Conservation (phyloP, 305 asterid genomes). For the Ajuga reptans region DNA sequence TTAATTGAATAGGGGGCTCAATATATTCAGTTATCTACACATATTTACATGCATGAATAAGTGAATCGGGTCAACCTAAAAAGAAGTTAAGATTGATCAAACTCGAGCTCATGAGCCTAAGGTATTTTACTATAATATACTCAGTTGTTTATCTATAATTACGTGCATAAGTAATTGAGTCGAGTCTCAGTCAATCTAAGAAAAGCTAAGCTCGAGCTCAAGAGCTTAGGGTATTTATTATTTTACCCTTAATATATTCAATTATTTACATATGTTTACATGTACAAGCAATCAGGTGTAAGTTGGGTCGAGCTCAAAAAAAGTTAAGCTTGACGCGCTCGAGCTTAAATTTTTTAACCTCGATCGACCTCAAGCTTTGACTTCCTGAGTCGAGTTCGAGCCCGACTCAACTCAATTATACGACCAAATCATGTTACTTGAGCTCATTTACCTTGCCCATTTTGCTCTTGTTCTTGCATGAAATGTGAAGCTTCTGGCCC, state of each 20-base stretch:
- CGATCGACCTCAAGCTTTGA: neutral
- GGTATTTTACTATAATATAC: neutral
- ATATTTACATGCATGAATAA: neutral
- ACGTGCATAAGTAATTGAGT: neutral
- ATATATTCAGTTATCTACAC: neutral
- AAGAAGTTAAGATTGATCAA: neutral
- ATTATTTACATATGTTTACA: too few relatives aligned
- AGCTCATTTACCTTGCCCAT: slow-evolving; percentile 72
- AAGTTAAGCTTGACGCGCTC: too few relatives aligned
- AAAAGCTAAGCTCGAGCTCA: neutral
- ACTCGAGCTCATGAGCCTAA: neutral
- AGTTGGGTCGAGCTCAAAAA: neutral
- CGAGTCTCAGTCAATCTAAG: too few relatives aligned
- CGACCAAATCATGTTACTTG: neutral
- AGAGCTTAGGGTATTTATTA: neutral
- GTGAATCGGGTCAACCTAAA: neutral
- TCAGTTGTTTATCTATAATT: neutral
- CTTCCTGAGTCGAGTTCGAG: neutral
- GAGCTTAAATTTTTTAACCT: too few relatives aligned
- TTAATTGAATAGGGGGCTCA: neutral
- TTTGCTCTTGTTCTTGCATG: slow-evolving; percentile 99
- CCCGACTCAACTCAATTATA: neutral
- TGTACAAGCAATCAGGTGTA: neutral
- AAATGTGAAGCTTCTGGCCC: slow-evolving; percentile 96
- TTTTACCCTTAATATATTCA: neutral